Conservation (phyloP, 1,139 yeast genomes). For the Geotrichum restrictum region DNA sequence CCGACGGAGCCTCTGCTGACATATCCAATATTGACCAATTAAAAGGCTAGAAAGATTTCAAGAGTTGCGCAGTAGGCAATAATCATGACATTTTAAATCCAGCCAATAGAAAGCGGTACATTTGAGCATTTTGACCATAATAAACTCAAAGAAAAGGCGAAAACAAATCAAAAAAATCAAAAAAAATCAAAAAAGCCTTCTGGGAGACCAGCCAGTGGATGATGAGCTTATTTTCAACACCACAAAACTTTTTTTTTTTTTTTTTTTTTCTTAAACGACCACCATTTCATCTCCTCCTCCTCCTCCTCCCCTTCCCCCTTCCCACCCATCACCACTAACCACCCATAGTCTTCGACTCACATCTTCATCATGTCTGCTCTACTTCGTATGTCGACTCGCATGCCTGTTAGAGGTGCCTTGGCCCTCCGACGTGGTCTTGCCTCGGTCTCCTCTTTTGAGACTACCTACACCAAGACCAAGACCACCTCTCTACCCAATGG, state of each 20-base stretch:
- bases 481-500: constrained; percentile 77
- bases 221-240: background rate
- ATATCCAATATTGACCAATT: too few species aligned
- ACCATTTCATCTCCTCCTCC: background rate
- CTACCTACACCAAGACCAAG: constrained; percentile 46
- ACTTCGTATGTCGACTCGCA: constrained; percentile 26
- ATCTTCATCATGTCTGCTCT: constrained; percentile 22
- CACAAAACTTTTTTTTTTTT: background rate
- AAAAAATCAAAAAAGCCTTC: too few species aligned
- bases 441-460: constrained; percentile 30
- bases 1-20: too few species aligned
- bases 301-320: background rate
- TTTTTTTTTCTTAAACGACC: background rate
- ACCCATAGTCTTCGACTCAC: background rate
- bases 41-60: too few species aligned
- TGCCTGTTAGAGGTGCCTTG: constrained; percentile 10
- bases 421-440: constrained; percentile 28
- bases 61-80: too few species aligned
- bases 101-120: background rate
- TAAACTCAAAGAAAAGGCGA: background rate
- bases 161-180: background rate
- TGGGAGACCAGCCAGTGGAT: background rate
- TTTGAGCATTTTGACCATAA: background rate
- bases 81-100: background rate
- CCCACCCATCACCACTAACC: background rate